Base-by-base conservation (phyloP, 2,329 filamentous ascomycete genomes). In the Trichoderma endophyticum region DNA sequence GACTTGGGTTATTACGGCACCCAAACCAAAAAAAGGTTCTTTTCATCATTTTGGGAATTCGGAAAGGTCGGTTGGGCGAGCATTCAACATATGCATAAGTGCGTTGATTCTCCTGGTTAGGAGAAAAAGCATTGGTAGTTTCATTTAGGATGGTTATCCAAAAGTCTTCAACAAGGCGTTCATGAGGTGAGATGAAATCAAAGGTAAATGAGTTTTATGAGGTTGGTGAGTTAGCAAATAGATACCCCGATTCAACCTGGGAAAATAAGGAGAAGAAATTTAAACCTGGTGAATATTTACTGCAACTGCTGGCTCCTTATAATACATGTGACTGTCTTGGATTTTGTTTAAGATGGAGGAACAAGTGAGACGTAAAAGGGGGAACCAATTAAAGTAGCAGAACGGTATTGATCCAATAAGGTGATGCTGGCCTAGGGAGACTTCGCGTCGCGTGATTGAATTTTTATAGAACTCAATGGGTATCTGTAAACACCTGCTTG, bases 81-180 rank as follows among this genome's bases (percentile, higher is more conserved):
- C 79, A 82, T 82, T 82, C 80, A 82, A 82, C 80, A 82, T 81
- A 82, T 81, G 73, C 75, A 72, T 70, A 80, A 79, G 65, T 68
- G 79, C 80, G 79, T 79, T 79, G 78, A 78, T 76, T 34, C 78
- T 79, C 77, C 78, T 75, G 71, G 74, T 81, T 80, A 75, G 78
- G 77, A 76, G 77, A 71, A 74, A 75, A 75, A 71, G 73, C 72
- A 24, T 69, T 63, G 64, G 73, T 74, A 75, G 77, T 78, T 60
- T 77, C 77, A 77, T 75, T 39, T 43, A 78, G 39, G 63, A 69
- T 72, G 70, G 48, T 32, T 72, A 63, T 72, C 64, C 70, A 12
- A 72, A 72, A 72, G 66, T 72, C 60, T 72, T 72, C 71, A 72
- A 72, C 71, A 72, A 65, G 66, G 71, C 71, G 66, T 72, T 72